Evolutionary conservation across 129 eudicot genomes (phyloP).

Genomic region (Silybum marianum): DNA sequence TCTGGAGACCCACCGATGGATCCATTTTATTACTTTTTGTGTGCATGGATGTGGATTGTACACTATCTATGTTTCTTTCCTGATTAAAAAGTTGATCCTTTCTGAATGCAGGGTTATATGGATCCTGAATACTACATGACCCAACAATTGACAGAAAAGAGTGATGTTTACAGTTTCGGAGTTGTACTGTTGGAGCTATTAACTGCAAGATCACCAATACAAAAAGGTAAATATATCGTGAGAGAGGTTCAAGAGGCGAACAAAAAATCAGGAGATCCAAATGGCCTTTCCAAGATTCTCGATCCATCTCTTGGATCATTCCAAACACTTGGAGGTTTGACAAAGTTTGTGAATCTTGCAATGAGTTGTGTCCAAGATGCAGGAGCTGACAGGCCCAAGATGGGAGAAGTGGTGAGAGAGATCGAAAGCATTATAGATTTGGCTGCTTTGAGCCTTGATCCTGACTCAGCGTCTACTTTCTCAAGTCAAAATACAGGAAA

Average conservation of each 20-base stretch:
- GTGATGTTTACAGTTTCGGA: conserved; percentile 91
- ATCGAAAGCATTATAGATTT: conserved; percentile 58
- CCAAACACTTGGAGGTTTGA: conserved; percentile 49
- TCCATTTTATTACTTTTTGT: too few species aligned
- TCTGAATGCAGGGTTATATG: conserved; percentile 76
- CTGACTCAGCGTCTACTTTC: conserved; percentile 40
- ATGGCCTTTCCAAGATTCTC: conserved; percentile 38
- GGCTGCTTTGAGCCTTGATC: conserved; percentile 33
- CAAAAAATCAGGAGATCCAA: conserved; percentile 28
- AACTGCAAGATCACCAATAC: conserved; percentile 68
- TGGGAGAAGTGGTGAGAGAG: conserved; percentile 89
- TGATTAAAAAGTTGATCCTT: neutral
- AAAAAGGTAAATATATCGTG: conserved; percentile 66
- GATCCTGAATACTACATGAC: conserved; percentile 95
- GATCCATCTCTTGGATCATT: conserved; percentile 56
- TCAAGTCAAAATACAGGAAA: conserved; percentile 35
- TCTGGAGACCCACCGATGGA: too few species aligned
- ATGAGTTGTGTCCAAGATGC: conserved; percentile 64
- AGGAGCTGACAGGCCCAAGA: conserved; percentile 63
- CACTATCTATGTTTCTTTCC: neutral
- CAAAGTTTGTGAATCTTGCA: conserved; percentile 62
- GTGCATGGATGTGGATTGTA: too few species aligned
- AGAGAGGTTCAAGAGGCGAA: conserved; percentile 48
- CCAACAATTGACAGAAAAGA: conserved; percentile 70
- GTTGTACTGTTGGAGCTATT: conserved; percentile 71